A percentile compares a stretch with the other conserved stretches of the same genome.
Evolutionary conservation across 2,329 filamentous ascomycete genomes (phyloP).

Genomic region (Dryadomyces sulphureus): DNA sequence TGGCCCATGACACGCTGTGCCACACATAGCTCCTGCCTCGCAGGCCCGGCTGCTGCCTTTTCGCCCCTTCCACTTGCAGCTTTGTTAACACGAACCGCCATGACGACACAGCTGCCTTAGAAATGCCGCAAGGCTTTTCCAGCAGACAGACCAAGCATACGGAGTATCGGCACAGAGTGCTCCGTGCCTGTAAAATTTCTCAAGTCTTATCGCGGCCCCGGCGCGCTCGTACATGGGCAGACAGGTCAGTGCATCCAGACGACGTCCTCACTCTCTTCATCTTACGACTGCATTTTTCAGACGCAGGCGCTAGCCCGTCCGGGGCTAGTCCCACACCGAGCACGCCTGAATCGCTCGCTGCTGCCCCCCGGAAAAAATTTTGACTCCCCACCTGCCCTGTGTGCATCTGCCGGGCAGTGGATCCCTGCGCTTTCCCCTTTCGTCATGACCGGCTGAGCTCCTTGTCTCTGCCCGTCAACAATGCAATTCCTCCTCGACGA

Average conservation of each 20-base stretch:
- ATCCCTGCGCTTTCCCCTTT: conserved; percentile 3
- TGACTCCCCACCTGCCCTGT: background rate
- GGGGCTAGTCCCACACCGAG: background rate
- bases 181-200: no score
- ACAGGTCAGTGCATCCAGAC: no score
- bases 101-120: background rate
- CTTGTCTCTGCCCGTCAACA: background rate
- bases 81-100: conserved; percentile 6
- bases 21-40: no score
- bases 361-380: background rate
- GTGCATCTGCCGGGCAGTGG: conserved; percentile 1
- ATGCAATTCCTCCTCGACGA: no score
- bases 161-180: no score
- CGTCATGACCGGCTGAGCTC: background rate
- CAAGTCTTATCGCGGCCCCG: no score
- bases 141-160: no score
- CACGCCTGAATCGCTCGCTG: background rate
- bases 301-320: no score
- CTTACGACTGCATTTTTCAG: background rate
- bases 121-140: background rate
- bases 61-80: conserved; percentile 7
- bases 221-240: no score
- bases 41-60: no score
- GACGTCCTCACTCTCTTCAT: no score
- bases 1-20: no score